Evolutionary conservation across 805 yeast genomes (phyloP).

Genomic region (Suhomyces vadensis): DNA sequence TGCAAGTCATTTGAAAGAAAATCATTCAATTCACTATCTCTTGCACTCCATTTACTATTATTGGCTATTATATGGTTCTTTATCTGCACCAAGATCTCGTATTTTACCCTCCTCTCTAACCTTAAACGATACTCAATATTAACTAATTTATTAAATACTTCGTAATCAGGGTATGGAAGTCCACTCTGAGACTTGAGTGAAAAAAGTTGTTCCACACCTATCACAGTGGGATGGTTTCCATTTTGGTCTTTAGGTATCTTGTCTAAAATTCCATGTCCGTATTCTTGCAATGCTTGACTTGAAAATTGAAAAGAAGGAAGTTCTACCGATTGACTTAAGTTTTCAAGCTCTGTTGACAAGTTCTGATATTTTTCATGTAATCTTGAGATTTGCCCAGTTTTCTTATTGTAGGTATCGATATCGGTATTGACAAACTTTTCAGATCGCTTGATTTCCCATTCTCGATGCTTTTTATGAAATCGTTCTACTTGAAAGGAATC

Average conservation of each 20-base stretch:
- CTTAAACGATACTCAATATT: slow-evolving; percentile 36
- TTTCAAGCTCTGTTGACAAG: slow-evolving; percentile 25
- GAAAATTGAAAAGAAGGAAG: slow-evolving; percentile 22
- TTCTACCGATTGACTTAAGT: slow-evolving; percentile 15
- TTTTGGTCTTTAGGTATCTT: slow-evolving; percentile 15
- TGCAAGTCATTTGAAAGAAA: slow-evolving; percentile 30
- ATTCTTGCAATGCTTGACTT: slow-evolving; percentile 26
- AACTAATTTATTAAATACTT: slow-evolving; percentile 29
- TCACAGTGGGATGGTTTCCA: slow-evolving; percentile 14
- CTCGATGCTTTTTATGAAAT: slow-evolving; percentile 31
- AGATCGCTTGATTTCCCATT: slow-evolving; percentile 24
- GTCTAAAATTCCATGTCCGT: slow-evolving; percentile 23
- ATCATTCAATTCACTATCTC: slow-evolving; percentile 31
- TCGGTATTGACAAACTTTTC: slow-evolving; percentile 24
- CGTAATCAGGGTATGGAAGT: slow-evolving; percentile 30
- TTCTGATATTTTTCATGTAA: slow-evolving; percentile 25
- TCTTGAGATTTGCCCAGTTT: slow-evolving; percentile 30
- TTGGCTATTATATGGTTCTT: slow-evolving; percentile 31
- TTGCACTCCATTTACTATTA: slow-evolving; percentile 36
- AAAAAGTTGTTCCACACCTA: slow-evolving; percentile 25
- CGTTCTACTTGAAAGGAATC: slow-evolving; percentile 38
- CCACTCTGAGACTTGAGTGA: slow-evolving; percentile 25
- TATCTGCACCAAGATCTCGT: slow-evolving; percentile 34
- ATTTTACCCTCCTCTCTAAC: slow-evolving; percentile 32
- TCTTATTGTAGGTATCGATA: slow-evolving; percentile 31